phyloP scores from a whole-genome alignment of 2,329 filamentous ascomycete species.

The Clonostachys solani region DNA sequence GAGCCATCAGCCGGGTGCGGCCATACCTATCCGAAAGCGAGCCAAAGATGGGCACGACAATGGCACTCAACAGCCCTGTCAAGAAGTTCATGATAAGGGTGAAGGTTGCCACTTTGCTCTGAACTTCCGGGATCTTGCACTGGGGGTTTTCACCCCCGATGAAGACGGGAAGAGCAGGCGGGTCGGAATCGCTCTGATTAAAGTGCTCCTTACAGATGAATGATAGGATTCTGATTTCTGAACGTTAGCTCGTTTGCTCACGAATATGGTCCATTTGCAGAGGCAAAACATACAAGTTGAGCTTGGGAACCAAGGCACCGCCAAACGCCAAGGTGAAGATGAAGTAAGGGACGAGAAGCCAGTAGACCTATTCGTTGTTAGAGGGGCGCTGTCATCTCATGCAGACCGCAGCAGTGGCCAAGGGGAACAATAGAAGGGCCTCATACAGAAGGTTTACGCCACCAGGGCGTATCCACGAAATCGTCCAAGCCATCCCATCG shows the following conservation, averaged over 20 bases:
- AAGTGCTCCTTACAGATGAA: slow-evolving; percentile 84
- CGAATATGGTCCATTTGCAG: background rate
- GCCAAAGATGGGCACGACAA: slow-evolving; percentile 79
- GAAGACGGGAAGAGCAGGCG: slow-evolving; percentile 58
- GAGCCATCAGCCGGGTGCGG: slow-evolving; percentile 66
- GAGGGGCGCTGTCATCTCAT: background rate
- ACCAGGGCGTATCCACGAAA: slow-evolving; percentile 58
- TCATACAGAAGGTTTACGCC: slow-evolving; percentile 57
- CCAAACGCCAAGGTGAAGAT: slow-evolving; percentile 85
- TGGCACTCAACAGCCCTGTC: slow-evolving; percentile 71
- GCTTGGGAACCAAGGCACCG: slow-evolving; percentile 77
- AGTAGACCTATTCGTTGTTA: slow-evolving; percentile 59
- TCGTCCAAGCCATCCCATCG: slow-evolving; percentile 49
- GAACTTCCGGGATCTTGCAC: slow-evolving; percentile 76
- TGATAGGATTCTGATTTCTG: slow-evolving; percentile 56
- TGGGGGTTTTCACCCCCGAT: slow-evolving; percentile 70
- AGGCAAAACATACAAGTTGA: slow-evolving; percentile 60
- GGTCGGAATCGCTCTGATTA: slow-evolving; percentile 50
- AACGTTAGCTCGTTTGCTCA: background rate
- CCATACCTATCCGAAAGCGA: slow-evolving; percentile 84
- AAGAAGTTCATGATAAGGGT: slow-evolving; percentile 71
- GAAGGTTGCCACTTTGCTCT: slow-evolving; percentile 73
- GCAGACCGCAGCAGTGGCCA: background rate
- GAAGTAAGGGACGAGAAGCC: slow-evolving; percentile 77
- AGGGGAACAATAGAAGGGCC: background rate